Conservation (phyloP, 163 green algal species). For the Coccomyxa subellipsoidea region DNA sequence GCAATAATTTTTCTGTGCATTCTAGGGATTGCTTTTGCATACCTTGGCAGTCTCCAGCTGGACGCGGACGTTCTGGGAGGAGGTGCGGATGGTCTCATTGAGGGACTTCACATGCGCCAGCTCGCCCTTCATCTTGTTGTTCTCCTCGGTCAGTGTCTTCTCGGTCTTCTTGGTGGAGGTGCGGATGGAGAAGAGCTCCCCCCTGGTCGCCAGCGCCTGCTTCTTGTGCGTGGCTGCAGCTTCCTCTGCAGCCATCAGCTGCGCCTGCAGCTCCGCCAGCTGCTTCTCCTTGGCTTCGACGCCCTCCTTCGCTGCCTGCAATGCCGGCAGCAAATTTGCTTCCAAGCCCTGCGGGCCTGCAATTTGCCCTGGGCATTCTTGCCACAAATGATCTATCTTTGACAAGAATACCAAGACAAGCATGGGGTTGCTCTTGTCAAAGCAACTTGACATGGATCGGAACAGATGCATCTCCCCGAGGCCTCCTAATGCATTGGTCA, state of each 20-base stretch:
- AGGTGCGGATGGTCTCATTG: not conserved
- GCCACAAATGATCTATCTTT: no score
- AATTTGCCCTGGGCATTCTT: no score
- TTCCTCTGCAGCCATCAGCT: not conserved
- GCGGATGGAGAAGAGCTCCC: not conserved
- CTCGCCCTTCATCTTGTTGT: not conserved
- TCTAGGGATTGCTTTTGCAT: no score
- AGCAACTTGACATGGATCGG: no score
- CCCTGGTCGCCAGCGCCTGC: not conserved
- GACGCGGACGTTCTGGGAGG: not conserved
- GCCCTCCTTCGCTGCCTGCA: not conserved
- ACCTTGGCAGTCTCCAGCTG: not conserved
- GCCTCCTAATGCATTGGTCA: no score
- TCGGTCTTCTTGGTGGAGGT: not conserved
- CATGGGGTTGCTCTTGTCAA: no score
- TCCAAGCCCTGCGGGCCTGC: no score
- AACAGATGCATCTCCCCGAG: no score
- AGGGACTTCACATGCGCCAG: not conserved
- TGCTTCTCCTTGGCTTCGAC: not conserved
- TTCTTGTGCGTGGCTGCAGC: not conserved
- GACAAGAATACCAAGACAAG: no score
- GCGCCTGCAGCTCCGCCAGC: not conserved
- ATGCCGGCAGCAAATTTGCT: no score
- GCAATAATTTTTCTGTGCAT: no score
- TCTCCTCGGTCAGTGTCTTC: not conserved